Evolutionary conservation across 2,329 filamentous ascomycete genomes (phyloP).

Genomic region (Penicillium sp.): DNA sequence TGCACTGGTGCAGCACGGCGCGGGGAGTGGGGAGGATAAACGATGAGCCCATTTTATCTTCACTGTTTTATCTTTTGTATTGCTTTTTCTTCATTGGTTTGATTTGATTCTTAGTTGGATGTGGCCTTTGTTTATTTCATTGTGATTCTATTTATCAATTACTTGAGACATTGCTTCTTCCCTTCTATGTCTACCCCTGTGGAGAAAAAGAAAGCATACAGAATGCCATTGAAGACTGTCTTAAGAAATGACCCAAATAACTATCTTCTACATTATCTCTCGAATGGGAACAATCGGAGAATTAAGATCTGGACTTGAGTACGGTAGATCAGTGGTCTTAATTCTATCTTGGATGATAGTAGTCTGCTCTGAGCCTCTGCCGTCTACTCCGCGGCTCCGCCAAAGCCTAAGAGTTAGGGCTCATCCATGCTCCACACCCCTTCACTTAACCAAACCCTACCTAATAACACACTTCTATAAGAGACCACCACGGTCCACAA

Average conservation of each 20-base stretch:
- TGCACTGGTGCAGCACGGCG: slow-evolving; percentile 40
- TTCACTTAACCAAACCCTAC: too few relatives aligned
- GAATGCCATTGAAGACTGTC: slow-evolving; percentile 16
- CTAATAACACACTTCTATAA: too few relatives aligned
- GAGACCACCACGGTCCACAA: not conserved
- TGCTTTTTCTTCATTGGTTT: not conserved
- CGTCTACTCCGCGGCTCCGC: too few relatives aligned
- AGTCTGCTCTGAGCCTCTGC: too few relatives aligned
- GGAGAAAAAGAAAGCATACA: slow-evolving; percentile 14
- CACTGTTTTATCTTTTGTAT: slow-evolving; percentile 4
- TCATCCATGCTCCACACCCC: too few relatives aligned
- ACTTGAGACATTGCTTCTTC: slow-evolving; percentile 2
- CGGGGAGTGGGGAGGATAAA: slow-evolving; percentile 18
- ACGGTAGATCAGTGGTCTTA: not conserved
- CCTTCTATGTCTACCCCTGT: not conserved
- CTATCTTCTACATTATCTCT: not conserved
- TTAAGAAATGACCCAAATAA: not conserved
- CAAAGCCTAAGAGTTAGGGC: too few relatives aligned
- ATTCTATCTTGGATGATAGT: not conserved
- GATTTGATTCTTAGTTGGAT: not conserved
- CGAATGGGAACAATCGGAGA: not conserved
- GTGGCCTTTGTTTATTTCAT: slow-evolving; percentile 8
- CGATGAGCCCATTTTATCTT: not conserved
- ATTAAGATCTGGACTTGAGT: slow-evolving; percentile 1
- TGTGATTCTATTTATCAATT: slow-evolving; percentile 12